Evolutionary conservation across 768 basidiomycete species (phyloP), one percentile per base, ranked within the genome.

Genomic region (Tulasnella sp.): DNA sequence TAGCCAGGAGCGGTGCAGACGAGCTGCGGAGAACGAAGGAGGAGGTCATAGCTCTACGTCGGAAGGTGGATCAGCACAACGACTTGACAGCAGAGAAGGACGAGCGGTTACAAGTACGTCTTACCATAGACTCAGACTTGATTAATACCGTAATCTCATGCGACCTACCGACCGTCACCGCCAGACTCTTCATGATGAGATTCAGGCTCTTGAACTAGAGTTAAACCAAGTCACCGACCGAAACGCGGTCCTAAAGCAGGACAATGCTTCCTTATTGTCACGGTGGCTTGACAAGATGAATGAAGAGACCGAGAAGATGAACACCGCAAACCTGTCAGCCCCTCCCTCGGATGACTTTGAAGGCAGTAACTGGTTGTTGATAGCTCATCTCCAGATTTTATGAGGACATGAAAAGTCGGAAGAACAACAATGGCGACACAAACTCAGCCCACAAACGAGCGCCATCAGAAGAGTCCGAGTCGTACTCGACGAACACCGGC

Each of bases 241-340:
- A 34, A 96, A 95, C 69, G 77, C 82, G 67, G 84, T 76, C n/a
- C 79, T 99, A 32, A 82, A 82, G 51, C 86, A 85, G 66, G 95
- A 99, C 71, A 99, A 99, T 66, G 93, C 93, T 24, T 86, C 90
- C 67, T 81, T 99, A 26, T 78, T 98, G 1, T 92, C 96, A 70
- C 85, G 95, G 17, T 99, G 96, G 95, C 78, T 98, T 8, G 96
- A 98, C 67, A 85, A 86, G 64, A 96, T 96, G 73, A 91, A 96
- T 69, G 74, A 78, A 11, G 93, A 94, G 67, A 95, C 87, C 8
- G 91, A 93, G 71, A 84, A 84, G 73, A 88, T 99, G 88, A 97
- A 98, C 72, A 88, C 88, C 66, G 90, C 86, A 13, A 90, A 91
- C 69, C 44, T 34, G 62, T 63, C 51, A 21, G 50, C 17, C 34